Evolutionary conservation across 768 basidiomycete genomes (phyloP), one percentile per base, ranked within the genome.

Genomic region (Mycena floridula): DNA sequence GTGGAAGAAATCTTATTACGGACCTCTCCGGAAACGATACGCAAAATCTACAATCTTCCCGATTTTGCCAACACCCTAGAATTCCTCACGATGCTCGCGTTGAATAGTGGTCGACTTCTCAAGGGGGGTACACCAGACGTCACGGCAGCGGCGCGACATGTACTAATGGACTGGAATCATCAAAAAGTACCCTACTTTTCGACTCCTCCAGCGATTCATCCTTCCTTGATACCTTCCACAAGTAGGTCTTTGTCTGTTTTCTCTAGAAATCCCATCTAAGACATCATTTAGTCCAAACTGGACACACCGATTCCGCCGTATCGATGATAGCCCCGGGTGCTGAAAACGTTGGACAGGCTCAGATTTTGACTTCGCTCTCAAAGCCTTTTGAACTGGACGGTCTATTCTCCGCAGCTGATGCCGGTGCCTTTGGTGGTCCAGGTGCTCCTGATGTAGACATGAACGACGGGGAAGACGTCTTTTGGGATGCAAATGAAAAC

Each of bases 61-160:
- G 73, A 79, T 27, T 93, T 82, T 58, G 62, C 65, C 1, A 79
- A 78, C 20, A 76, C 85, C 2, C 66, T 89, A 25, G 86, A 94
- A 45, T 95, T 99, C 58, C 62, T 98, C 38, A 90, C 94, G 3
- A 90, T 91, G 82, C 63, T 94, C 37, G 89, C 95, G 0, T 68
- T 96, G 41, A 84, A 72, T 15, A 81, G 77, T 13, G 96, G 95
- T 11, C 75, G 88, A 28, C 70, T 98, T 2, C 73, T 88, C 36
- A 96, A 96, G 75, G 93, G 93, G 24, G 95, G 95, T 39, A 85
- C 91, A 0, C 94, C 95, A 2, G 92, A 97, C 61, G 61, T 94
- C 25, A 78, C 84, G 35, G 72, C 85, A 5, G 77, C 91, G 0
- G 91, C 94, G 0, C 82, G 89, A 25, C 80, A 85, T 12, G 75